phyloP scores from a whole-genome alignment of 495 filamentous ascomycete genomes.

The Aspergillus taichungensis region DNA sequence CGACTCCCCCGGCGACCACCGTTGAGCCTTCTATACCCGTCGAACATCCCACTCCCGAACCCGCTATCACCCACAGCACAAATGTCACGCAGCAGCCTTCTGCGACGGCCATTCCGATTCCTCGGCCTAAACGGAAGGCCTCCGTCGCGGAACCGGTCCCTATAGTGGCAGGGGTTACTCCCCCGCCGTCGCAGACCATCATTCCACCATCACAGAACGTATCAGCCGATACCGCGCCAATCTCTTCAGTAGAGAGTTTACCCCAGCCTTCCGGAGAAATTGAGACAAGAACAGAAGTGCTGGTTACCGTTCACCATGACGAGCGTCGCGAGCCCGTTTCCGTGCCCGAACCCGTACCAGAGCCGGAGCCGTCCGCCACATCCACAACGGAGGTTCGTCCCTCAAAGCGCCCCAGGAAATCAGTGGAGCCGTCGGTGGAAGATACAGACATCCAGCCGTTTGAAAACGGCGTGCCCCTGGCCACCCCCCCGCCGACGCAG shows the following conservation, averaged over 20 bases:
- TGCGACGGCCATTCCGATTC: conserved; percentile 21
- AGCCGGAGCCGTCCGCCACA: conserved; percentile 1
- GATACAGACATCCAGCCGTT: background rate
- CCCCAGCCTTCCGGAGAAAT: background rate
- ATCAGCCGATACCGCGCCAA: conserved; percentile 3
- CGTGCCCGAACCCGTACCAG: background rate
- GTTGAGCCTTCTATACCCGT: conserved; percentile 13
- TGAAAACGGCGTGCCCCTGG: background rate
- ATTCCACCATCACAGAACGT: background rate
- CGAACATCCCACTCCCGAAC: conserved; percentile 10
- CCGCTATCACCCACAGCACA: conserved; percentile 1
- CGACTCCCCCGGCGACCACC: conserved; percentile 12
- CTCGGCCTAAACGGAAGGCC: conserved; percentile 22
- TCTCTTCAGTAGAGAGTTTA: background rate
- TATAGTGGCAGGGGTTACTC: conserved; percentile 5
- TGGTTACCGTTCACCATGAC: background rate
- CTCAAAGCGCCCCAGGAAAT: conserved; percentile 14
- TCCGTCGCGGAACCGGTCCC: conserved; percentile 11
- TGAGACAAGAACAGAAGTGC: background rate
- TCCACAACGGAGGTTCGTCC: conserved; percentile 13
- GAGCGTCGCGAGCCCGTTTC: no score
- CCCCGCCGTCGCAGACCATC: conserved; percentile 4
- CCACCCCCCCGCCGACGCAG: conserved; percentile 16
- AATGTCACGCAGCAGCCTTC: background rate
- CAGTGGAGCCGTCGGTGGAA: conserved; percentile 1